Conservation (phyloP, 345 rosid genomes). For the Litchi chinensis region DNA sequence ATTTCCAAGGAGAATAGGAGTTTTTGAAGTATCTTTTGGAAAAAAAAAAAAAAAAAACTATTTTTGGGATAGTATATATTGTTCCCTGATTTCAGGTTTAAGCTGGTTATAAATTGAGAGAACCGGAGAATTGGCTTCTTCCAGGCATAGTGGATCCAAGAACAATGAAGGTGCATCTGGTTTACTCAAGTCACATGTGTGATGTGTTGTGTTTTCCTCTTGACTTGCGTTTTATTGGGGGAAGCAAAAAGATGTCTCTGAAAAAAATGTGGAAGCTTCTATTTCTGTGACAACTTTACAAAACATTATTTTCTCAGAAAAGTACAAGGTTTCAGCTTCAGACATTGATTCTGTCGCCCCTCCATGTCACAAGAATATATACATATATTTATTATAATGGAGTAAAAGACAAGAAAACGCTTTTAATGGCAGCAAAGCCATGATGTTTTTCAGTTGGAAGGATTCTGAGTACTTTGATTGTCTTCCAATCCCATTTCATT, state of each 20-base stretch:
- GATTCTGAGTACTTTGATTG: slow-evolving; percentile 17
- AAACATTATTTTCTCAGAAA: slow-evolving; percentile 28
- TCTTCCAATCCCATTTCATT: background rate
- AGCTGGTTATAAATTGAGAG: slow-evolving; percentile 3
- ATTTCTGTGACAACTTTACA: background rate
- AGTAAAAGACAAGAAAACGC: slow-evolving; percentile 34
- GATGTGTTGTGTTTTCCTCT: background rate
- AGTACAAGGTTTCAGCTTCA: slow-evolving; percentile 26
- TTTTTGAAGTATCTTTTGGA: slow-evolving; percentile 24
- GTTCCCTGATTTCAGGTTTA: slow-evolving; percentile 20
- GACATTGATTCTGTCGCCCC: slow-evolving; percentile 36
- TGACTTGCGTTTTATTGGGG: slow-evolving; percentile 26
- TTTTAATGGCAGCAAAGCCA: slow-evolving; percentile 27
- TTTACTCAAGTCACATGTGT: slow-evolving; percentile 9
- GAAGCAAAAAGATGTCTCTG: slow-evolving; percentile 23
- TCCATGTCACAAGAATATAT: background rate
- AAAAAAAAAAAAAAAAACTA: background rate
- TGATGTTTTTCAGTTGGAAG: slow-evolving; percentile 15
- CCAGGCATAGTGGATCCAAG: background rate
- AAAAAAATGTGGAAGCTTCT: slow-evolving; percentile 28
- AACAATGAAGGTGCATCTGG: background rate
- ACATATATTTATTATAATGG: background rate
- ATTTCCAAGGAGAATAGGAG: slow-evolving; percentile 40
- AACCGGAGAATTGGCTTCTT: slow-evolving; percentile 12
- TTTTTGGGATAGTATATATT: too few relatives aligned